Base-by-base conservation (phyloP, 1,139 yeast genomes). In the Pneumocystis murina region DNA sequence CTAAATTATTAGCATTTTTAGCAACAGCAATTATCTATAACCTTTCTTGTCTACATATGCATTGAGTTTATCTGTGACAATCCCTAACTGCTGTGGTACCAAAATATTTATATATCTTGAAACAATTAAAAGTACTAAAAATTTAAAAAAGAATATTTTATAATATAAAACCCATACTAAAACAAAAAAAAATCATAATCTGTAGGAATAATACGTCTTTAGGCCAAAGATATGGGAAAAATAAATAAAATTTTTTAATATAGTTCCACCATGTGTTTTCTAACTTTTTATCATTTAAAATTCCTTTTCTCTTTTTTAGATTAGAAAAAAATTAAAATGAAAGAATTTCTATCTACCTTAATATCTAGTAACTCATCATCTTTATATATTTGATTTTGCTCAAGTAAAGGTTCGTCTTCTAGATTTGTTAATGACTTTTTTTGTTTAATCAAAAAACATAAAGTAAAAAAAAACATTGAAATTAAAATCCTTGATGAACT, bases 181-280 rank as follows among this genome's bases (percentile, higher is more conserved):
- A 38, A 40, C 60, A 58, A 28, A 58, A 20, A 58, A 58, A 38
- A 58, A 58, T 24, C 20, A 20, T 38, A 58, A 58, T 58, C 30
- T 58, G 38, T 20, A 58, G n/a, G 28, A 28, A 38, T 58, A 38
- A 40, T 12, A 38, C 7, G 14, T 58, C 24, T 30, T 10, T 38
- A 38, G 60, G 60, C 60, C 60, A 58, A 30, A 58, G 14, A 58
- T 58, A 58, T 38, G 60, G 60, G 7, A 58, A 58, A 58, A 58
- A 58, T 30, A 58, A 30, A 17, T 16, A 20, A 30, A 58, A 38
- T 30, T 30, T 58, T 58, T 58, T 38, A 58, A 30, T 40, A 12
- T 24, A 40, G 10, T 24, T 28, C 60, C 60, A 58, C 43, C 28
- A 28, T 17, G 38, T 58, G 14, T 40, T 40, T 14, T 16, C 24